Evolutionary conservation across 2,329 filamentous ascomycete genomes (phyloP).

Genomic region (Aspergillus tubingensis): DNA sequence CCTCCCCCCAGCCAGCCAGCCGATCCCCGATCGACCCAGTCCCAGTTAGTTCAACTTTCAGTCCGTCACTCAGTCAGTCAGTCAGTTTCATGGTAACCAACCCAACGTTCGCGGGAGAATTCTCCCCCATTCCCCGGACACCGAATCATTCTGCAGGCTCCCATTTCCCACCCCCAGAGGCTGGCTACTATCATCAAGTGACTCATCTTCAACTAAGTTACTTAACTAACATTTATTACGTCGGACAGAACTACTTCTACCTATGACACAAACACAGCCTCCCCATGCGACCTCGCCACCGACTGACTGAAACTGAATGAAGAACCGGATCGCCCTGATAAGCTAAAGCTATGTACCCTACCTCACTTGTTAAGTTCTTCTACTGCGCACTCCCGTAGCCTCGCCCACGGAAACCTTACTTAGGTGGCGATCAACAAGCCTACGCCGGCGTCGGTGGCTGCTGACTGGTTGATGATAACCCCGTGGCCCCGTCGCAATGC

Average conservation of each 20-base stretch:
- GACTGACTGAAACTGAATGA: not conserved
- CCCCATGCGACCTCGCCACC: slow-evolving; percentile 1
- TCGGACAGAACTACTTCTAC: too few species aligned
- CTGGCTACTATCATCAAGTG: not conserved
- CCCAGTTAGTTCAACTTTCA: not conserved
- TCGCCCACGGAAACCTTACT: not conserved
- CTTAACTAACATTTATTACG: too few species aligned
- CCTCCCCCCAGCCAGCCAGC: not conserved
- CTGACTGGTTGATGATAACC: not conserved
- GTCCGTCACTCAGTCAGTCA: not conserved
- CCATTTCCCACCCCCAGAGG: not conserved
- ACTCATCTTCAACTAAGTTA: not conserved
- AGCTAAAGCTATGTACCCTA: not conserved
- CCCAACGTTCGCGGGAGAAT: not conserved
- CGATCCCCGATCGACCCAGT: not conserved
- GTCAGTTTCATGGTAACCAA: not conserved
- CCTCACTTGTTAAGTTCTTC: too few species aligned
- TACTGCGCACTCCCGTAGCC: not conserved
- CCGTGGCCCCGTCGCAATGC: not conserved
- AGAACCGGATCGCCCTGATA: slow-evolving; percentile 4
- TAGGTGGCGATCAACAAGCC: not conserved
- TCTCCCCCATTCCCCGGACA: not conserved
- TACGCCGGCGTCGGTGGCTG: not conserved
- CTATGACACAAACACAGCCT: not conserved
- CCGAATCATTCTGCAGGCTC: not conserved